Evolutionary conservation across 352 stramenopile species (phyloP).

Genomic region (Phytopythium helicoides): DNA sequence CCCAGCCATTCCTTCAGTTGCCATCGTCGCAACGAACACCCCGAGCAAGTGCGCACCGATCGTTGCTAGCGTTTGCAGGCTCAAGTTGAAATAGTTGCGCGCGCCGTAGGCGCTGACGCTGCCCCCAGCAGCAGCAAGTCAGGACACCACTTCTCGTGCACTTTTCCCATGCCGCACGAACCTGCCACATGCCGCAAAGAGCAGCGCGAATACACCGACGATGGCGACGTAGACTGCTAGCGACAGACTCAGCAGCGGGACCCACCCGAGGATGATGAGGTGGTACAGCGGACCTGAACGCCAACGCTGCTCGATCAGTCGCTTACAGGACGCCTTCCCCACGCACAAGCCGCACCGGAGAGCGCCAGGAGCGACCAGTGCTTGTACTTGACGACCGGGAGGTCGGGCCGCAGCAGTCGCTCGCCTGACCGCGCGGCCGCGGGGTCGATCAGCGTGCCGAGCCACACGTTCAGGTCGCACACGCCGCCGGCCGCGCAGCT

Average conservation of each 20-base stretch:
- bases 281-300: conserved; percentile 39
- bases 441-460: conserved; percentile 46
- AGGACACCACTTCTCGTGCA: no score
- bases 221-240: conserved; percentile 41
- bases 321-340: background rate
- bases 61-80: conserved; percentile 56
- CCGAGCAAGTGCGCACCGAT: conserved; percentile 43
- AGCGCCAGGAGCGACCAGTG: conserved; percentile 31
- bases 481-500: conserved; percentile 31
- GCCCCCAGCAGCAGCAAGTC: conserved; percentile 3
- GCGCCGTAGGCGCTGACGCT: conserved; percentile 8
- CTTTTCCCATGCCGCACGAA: conserved; percentile 11
- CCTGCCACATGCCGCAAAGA: conserved; percentile 40
- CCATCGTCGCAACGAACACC: no score
- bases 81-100: conserved; percentile 62
- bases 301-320: background rate
- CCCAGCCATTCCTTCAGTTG: background rate
- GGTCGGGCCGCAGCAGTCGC: conserved; percentile 33
- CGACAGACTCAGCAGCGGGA: conserved; percentile 42
- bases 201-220: conserved; percentile 43
- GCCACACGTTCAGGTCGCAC: conserved; percentile 53
- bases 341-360: conserved; percentile 17
- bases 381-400: conserved; percentile 52
- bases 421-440: conserved; percentile 10
- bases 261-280: conserved; percentile 47